Base-by-base conservation (phyloP, 306 rosid species). In the Acacia crassicarpa region DNA sequence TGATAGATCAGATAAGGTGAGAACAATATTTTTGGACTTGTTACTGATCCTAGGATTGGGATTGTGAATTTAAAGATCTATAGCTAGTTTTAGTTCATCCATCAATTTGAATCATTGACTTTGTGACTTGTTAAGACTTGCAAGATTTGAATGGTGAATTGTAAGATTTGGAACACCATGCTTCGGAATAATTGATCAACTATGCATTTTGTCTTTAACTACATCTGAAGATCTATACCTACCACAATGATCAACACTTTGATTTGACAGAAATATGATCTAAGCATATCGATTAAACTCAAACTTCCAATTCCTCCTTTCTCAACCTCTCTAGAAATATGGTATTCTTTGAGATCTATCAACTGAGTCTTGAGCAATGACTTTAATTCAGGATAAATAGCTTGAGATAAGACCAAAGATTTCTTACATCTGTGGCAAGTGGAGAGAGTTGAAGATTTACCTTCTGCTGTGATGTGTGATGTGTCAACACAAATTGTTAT, bases 1-100 rank as follows among this genome's bases (percentile, higher is more conserved):
- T 35, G 77, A 79, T 59, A 85, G 89, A 92, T 92, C 67, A 89
- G 73, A 81, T 77, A 80, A 85, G 90, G 97, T 91, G 75, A 84
- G 67, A 27, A 27, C 67, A 59, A 25, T 59, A n/a, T 22, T 22
- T 11, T 12, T 2, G 9, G 35, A 59, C 8, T 59, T 23, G 67
- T 59, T 59, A 59, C 16, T 25, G 33, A 10, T 23, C 15, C 14
- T 59, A 59, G 6, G 67, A 59, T 59, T 59, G 17, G 16, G 25
- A 59, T 59, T 59, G 4, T 25, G 17, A 59, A 25, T 25, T 59
- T 23, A 23, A 22, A 23, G 66, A 59, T 22, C 3, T 59, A 59
- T 23, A 59, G 2, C 32, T 23, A 25, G 8, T 59, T 23, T 59
- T 25, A 11, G 7, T 12, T 59, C 33, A 11, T 23, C 33, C 33